Conservation (phyloP, 2,329 filamentous ascomycete species). For the Arthrobotrys musiformis region DNA sequence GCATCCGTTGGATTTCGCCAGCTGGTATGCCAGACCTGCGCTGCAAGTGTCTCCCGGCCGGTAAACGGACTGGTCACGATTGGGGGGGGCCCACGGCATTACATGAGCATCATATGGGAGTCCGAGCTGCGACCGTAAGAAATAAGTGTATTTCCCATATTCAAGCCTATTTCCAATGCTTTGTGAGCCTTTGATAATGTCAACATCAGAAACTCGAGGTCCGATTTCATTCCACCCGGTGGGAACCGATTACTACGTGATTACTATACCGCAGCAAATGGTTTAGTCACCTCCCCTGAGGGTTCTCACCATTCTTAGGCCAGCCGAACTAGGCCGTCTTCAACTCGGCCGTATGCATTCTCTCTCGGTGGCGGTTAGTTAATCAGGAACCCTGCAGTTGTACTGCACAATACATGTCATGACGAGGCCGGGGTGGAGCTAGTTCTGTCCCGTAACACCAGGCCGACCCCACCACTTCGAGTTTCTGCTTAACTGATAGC, state of each 20-base stretch:
- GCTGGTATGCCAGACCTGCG: too few species aligned
- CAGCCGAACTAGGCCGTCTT: constrained; percentile 11
- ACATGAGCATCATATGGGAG: too few species aligned
- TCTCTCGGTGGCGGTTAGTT: constrained; percentile 26
- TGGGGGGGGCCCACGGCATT: too few species aligned
- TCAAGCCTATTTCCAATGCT: constrained; percentile 53
- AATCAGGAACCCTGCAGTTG: constrained; percentile 38
- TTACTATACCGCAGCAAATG: constrained; percentile 54
- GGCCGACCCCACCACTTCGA: constrained; percentile 9
- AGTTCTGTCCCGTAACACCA: constrained; percentile 8
- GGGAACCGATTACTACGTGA: constrained; percentile 41
- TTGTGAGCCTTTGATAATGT: constrained; percentile 32
- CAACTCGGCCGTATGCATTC: not conserved
- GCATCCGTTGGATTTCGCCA: constrained; percentile 9
- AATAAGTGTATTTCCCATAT: not conserved
- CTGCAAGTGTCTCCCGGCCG: not conserved
- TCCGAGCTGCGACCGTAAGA: constrained; percentile 2
- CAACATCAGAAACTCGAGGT: not conserved
- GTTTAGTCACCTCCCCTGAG: constrained; percentile 40
- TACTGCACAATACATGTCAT: not conserved
- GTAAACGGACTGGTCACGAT: not conserved
- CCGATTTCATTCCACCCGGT: constrained; percentile 8
- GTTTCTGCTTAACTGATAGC: not conserved
- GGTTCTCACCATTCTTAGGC: not conserved
- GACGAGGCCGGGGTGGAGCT: constrained; percentile 27